Evolutionary conservation across 345 rosid species (phyloP).

Genomic region (Rubroshorea leprosula): DNA sequence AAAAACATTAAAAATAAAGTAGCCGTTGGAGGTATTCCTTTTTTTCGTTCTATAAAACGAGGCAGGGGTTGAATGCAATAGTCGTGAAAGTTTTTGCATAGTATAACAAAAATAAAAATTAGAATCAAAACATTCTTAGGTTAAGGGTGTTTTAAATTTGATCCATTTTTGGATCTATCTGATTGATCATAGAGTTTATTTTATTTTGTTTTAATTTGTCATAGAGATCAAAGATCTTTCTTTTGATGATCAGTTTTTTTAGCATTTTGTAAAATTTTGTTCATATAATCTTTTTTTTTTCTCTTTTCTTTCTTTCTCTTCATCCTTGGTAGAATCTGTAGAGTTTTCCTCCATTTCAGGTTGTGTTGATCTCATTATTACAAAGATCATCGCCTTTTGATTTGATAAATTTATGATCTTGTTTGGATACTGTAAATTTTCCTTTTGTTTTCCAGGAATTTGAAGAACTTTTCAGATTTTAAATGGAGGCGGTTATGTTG

Average conservation of each 20-base stretch:
- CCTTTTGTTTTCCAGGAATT: background rate
- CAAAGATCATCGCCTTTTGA: conserved; percentile 42
- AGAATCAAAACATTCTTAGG: background rate
- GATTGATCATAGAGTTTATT: too few species aligned
- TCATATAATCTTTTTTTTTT: background rate
- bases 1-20: conserved; percentile 17
- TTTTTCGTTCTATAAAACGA: conserved; percentile 37
- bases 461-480: background rate
- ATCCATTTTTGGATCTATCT: conserved; percentile 5
- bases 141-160: background rate
- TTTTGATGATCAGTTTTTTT: background rate
- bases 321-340: background rate
- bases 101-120: background rate
- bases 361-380: conserved; percentile 32
- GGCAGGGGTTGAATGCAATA: background rate
- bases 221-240: background rate
- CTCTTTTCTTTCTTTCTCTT: too few species aligned
- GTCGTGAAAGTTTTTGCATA: background rate
- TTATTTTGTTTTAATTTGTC: background rate
- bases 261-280: background rate
- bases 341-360: conserved; percentile 15
- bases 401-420: too few species aligned
- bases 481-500: conserved; percentile 41
- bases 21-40: conserved; percentile 34
- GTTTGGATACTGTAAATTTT: background rate